These are phyloP conservation scores for Penicillium manginii DNA, from an alignment of 495 filamentous ascomycete genomes.

Conservation along the genomic window DNA sequence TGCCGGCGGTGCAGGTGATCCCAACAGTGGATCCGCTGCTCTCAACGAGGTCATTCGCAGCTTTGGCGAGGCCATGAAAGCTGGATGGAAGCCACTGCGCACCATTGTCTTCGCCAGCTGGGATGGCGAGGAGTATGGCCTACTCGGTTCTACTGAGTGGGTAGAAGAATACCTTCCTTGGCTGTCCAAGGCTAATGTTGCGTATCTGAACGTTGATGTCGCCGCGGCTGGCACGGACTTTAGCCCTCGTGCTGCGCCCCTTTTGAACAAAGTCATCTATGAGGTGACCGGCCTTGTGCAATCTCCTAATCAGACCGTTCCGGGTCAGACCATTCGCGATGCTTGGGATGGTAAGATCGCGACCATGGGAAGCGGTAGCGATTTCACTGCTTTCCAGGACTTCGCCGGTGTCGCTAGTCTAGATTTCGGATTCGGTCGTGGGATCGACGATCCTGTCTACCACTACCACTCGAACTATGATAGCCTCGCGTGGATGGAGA, in stretches of 20 bases:
- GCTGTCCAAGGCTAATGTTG: slow-evolving; percentile 73
- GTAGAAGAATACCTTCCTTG: slow-evolving; percentile 85
- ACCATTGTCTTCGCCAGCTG: slow-evolving; percentile 75
- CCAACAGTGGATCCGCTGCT: slow-evolving; percentile 86
- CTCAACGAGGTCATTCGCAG: slow-evolving; percentile 86
- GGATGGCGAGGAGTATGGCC: slow-evolving; percentile 76
- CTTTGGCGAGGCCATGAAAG: slow-evolving; percentile 71
- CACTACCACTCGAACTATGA: slow-evolving; percentile 84
- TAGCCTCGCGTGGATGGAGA: slow-evolving; percentile 75
- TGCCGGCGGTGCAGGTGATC: slow-evolving; percentile 81
- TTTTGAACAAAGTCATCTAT: slow-evolving; percentile 76
- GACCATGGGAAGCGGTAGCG: slow-evolving; percentile 71
- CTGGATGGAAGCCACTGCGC: slow-evolving; percentile 88
- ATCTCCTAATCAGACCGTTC: slow-evolving; percentile 74
- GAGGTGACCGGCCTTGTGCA: slow-evolving; percentile 69
- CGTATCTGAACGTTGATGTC: slow-evolving; percentile 75
- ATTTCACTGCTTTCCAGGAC: slow-evolving; percentile 78
- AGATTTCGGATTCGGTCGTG: slow-evolving; percentile 60
- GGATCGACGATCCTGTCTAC: slow-evolving; percentile 58
- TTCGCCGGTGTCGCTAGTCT: slow-evolving; percentile 69
- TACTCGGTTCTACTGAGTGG: slow-evolving; percentile 76
- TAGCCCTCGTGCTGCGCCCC: slow-evolving; percentile 59
- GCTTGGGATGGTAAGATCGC: slow-evolving; percentile 61
- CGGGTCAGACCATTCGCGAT: slow-evolving; percentile 68
- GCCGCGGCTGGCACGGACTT: slow-evolving; percentile 58